Conservation (phyloP, 2,329 filamentous ascomycete genomes). For the Coniochaeta sp. region DNA sequence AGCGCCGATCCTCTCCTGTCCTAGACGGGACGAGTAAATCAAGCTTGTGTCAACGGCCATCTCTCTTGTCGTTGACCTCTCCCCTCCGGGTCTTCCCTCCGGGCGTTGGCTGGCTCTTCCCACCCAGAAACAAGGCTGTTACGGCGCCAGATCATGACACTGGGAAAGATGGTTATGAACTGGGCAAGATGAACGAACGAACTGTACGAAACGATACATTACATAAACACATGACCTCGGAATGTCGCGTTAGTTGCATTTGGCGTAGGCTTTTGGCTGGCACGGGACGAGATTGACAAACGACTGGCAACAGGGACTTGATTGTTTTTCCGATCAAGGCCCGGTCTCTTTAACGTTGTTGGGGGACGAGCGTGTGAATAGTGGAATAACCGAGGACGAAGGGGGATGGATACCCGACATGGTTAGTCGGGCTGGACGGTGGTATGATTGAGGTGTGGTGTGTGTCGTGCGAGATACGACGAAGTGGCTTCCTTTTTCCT, state of each 20-base stretch:
- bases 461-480: too few relatives aligned
- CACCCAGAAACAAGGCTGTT: not conserved
- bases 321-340: not conserved
- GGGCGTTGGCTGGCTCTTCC: not conserved
- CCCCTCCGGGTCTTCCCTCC: not conserved
- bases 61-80: not conserved
- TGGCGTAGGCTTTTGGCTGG: not conserved
- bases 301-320: not conserved
- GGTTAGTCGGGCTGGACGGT: not conserved
- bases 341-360: not conserved
- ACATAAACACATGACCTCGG: not conserved
- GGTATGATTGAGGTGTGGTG: not conserved
- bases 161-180: not conserved
- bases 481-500: not conserved
- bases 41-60: not conserved
- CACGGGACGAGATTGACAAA: not conserved
- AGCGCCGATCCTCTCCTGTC: slow-evolving; percentile 17
- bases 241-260: not conserved
- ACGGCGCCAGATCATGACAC: not conserved
- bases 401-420: not conserved
- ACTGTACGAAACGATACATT: not conserved
- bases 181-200: not conserved
- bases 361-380: not conserved
- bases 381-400: too few relatives aligned
- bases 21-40: not conserved